Percentiles rank a stretch among this genome's conserved stretches.
Evolutionary conservation across 805 yeast genomes (phyloP).

Genomic region (Debaryomyces prosopidis): DNA sequence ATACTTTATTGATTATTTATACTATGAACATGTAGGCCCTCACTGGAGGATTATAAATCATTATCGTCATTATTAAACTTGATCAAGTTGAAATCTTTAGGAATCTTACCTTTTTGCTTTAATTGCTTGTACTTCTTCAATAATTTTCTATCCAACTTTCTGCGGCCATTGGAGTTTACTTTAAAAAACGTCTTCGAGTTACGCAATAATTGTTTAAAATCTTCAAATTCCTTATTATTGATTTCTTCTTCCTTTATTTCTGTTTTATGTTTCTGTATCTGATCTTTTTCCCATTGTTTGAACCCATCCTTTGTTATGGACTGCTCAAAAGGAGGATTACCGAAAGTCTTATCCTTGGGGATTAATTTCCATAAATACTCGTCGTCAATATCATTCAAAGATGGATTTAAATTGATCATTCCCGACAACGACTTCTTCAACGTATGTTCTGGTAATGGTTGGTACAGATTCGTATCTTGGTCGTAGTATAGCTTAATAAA

Average conservation of each 20-base stretch:
- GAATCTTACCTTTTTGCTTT: conserved; percentile 27
- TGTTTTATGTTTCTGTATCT: conserved; percentile 20
- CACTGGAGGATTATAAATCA: conserved; percentile 1
- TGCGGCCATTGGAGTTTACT: conserved; percentile 23
- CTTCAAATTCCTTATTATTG: conserved; percentile 22
- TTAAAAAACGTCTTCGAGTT: conserved; percentile 25
- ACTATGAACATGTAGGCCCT: conserved; percentile 3
- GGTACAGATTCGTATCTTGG: conserved; percentile 24
- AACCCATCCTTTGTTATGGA: conserved; percentile 24
- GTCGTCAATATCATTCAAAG: conserved; percentile 36
- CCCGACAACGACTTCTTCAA: conserved; percentile 40
- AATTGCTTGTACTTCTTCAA: conserved; percentile 32
- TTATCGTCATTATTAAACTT: conserved; percentile 9
- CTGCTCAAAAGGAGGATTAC: conserved; percentile 35
- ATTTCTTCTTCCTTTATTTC: conserved; percentile 16
- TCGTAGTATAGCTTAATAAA: conserved; percentile 27
- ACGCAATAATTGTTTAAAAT: conserved; percentile 17
- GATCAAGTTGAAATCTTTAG: conserved; percentile 10
- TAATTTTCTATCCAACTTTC: conserved; percentile 36
- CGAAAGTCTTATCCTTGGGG: conserved; percentile 35
- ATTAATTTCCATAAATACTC: conserved; percentile 40
- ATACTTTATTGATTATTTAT: neutral
- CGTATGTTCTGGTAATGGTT: conserved; percentile 36
- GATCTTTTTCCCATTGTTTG: conserved; percentile 35
- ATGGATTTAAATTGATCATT: conserved; percentile 36